Conservation (phyloP, 768 basidiomycete genomes). For the Harrya chromipes region DNA sequence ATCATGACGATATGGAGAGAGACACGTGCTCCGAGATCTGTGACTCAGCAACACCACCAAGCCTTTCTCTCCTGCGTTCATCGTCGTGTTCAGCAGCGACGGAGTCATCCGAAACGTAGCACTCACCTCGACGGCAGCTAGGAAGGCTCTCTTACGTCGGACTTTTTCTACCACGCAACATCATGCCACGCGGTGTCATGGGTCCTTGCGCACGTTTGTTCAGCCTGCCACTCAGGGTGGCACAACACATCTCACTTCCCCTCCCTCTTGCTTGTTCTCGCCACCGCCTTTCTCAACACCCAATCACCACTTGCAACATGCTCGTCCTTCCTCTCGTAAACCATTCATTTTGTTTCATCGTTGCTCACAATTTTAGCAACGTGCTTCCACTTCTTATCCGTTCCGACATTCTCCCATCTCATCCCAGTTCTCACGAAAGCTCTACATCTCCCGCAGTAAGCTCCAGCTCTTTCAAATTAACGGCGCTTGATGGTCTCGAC, state of each 20-base stretch:
- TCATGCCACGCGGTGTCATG: slow-evolving; percentile 30
- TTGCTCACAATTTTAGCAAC: slow-evolving; percentile 11
- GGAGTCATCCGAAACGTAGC: neutral
- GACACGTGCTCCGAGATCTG: slow-evolving; percentile 33
- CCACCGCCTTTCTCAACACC: slow-evolving; percentile 6
- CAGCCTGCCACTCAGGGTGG: slow-evolving; percentile 15
- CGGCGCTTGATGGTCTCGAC: neutral
- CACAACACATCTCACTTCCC: neutral
- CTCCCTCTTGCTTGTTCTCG: slow-evolving; percentile 6
- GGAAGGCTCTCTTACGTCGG: slow-evolving; percentile 17
- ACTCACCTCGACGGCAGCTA: slow-evolving; percentile 19
- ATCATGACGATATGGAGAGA: slow-evolving; percentile 32
- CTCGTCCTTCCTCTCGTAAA: slow-evolving; percentile 17
- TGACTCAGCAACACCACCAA: slow-evolving; percentile 28
- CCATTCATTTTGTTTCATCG: slow-evolving; percentile 8
- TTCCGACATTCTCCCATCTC: neutral
- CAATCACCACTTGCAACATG: slow-evolving; percentile 29
- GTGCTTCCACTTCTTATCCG: slow-evolving; percentile 10
- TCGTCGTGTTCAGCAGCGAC: slow-evolving; percentile 13
- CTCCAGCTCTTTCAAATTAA: slow-evolving; percentile 25
- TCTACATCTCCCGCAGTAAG: neutral
- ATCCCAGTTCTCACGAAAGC: neutral
- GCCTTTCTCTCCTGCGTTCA: neutral
- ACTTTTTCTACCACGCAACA: slow-evolving; percentile 26
- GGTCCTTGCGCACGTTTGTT: slow-evolving; percentile 37